Conservation (phyloP, 106 monocot genomes). For the Hemerocallis citrina region DNA sequence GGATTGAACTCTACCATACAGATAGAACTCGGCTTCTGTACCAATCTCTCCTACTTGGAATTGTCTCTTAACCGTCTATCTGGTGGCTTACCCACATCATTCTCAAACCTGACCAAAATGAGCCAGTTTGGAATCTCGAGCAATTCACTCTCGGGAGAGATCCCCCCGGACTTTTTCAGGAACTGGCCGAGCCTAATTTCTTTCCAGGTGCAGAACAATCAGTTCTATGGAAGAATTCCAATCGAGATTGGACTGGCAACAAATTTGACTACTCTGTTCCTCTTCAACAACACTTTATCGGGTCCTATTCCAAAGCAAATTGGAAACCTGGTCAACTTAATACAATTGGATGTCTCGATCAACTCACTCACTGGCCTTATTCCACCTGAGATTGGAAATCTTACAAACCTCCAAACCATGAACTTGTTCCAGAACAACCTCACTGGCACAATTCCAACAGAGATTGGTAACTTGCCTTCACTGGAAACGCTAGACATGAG, state of each 20-base stretch:
- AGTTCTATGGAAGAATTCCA: constrained; percentile 18
- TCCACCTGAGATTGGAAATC: constrained; percentile 9
- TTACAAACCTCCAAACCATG: constrained; percentile 4
- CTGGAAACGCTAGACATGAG: background rate
- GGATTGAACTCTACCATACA: constrained; percentile 36
- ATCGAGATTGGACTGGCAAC: constrained; percentile 4
- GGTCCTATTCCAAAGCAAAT: constrained; percentile 9
- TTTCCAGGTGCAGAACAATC: constrained; percentile 21
- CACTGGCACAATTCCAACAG: constrained; percentile 18
- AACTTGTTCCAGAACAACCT: constrained; percentile 15
- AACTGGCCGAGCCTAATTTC: constrained; percentile 22
- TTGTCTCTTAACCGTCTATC: constrained; percentile 12
- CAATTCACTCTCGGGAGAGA: constrained; percentile 24
- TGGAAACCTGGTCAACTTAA: background rate
- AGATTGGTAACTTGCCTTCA: constrained; percentile 26
- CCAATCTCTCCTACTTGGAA: constrained; percentile 8
- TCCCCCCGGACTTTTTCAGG: constrained; percentile 10
- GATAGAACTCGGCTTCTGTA: constrained; percentile 33
- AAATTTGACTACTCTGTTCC: background rate
- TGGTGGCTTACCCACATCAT: constrained; percentile 19
- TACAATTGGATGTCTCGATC: background rate
- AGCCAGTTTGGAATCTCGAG: constrained; percentile 12
- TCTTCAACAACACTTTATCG: constrained; percentile 5
- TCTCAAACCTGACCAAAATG: constrained; percentile 14
- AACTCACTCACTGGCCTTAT: constrained; percentile 7